A percentile compares a stretch with the other conserved stretches of the same genome.
These are phyloP conservation scores for Naematelia aurantialba DNA, from an alignment of 768 basidiomycete genomes.

Conservation along the genomic window DNA sequence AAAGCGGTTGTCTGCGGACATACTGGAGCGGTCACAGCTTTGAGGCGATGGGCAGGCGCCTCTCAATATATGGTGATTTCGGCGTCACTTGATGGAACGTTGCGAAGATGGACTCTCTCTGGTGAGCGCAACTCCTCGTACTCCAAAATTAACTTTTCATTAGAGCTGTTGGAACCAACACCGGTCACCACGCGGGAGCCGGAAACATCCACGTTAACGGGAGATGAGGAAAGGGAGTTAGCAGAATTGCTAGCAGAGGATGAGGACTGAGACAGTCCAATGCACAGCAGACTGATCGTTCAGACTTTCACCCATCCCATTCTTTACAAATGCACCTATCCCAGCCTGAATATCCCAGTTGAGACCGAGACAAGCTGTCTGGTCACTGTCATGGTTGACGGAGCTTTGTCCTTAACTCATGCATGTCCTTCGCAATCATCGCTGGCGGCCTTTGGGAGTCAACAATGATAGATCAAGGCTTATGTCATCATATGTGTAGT, in stretches of 20 bases:
- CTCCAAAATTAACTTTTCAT: slow-evolving; percentile 26
- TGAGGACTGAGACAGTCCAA: neutral
- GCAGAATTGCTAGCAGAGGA: slow-evolving; percentile 58
- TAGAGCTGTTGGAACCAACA: slow-evolving; percentile 39
- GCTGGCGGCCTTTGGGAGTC: too few relatives aligned
- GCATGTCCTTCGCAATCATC: too few relatives aligned
- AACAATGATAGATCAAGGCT: neutral
- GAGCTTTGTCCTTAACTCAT: too few relatives aligned
- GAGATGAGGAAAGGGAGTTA: slow-evolving; percentile 85
- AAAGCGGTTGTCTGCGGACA: slow-evolving; percentile 65
- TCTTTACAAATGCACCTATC: too few relatives aligned
- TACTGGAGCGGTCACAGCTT: slow-evolving; percentile 78
- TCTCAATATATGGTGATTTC: slow-evolving; percentile 70
- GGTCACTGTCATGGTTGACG: too few relatives aligned
- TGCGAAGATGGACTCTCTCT: slow-evolving; percentile 74
- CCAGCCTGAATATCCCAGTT: too few relatives aligned
- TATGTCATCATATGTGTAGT: neutral
- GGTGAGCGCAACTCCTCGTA: slow-evolving; percentile 54
- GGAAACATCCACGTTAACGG: slow-evolving; percentile 58
- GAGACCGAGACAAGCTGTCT: too few relatives aligned
- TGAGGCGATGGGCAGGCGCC: slow-evolving; percentile 65
- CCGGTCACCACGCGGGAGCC: slow-evolving; percentile 43
- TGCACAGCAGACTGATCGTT: too few relatives aligned
- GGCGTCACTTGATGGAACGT: slow-evolving; percentile 77
- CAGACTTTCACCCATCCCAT: too few relatives aligned